phyloP scores from a whole-genome alignment of 768 basidiomycete genomes.

The Termitomyces sp. region DNA sequence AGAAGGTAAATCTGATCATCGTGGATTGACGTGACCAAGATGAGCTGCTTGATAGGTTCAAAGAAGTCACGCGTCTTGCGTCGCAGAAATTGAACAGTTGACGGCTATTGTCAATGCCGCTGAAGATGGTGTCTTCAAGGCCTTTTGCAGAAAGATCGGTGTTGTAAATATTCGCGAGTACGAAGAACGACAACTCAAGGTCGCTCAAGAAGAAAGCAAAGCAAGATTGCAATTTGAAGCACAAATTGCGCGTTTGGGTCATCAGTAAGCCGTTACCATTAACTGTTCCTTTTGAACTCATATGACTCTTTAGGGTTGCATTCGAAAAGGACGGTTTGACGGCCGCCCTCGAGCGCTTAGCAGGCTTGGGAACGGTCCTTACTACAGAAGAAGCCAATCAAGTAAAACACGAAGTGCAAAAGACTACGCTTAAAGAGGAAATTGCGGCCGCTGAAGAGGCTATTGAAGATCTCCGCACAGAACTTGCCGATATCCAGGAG shows the following conservation, averaged over 20 bases:
- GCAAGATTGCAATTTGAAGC: constrained; percentile 78
- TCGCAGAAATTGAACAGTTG: constrained; percentile 49
- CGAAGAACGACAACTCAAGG: constrained; percentile 85
- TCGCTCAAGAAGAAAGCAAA: constrained; percentile 84
- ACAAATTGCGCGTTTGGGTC: constrained; percentile 78
- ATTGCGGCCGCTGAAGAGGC: constrained; percentile 51
- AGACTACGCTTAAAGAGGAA: constrained; percentile 48
- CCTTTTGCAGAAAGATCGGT: constrained; percentile 76
- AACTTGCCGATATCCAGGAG: constrained; percentile 55
- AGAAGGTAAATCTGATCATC: constrained; percentile 43
- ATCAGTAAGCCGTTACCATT: constrained; percentile 54
- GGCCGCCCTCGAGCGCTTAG: constrained; percentile 56
- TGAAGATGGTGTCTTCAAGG: constrained; percentile 72
- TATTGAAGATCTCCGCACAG: constrained; percentile 53
- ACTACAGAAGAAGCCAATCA: constrained; percentile 50
- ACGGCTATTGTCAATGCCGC: constrained; percentile 59
- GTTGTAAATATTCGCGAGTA: constrained; percentile 86
- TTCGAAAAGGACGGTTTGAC: constrained; percentile 79
- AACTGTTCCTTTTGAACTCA: neutral
- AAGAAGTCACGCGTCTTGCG: constrained; percentile 43
- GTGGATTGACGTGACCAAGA: neutral
- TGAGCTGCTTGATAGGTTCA: constrained; percentile 37
- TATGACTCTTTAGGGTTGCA: constrained; percentile 45
- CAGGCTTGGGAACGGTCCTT: constrained; percentile 45
- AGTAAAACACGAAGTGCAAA: constrained; percentile 46